These are phyloP conservation scores for Monocercomonoides exilis DNA, from an alignment of 78 protist genomes.

Conservation along the genomic window DNA sequence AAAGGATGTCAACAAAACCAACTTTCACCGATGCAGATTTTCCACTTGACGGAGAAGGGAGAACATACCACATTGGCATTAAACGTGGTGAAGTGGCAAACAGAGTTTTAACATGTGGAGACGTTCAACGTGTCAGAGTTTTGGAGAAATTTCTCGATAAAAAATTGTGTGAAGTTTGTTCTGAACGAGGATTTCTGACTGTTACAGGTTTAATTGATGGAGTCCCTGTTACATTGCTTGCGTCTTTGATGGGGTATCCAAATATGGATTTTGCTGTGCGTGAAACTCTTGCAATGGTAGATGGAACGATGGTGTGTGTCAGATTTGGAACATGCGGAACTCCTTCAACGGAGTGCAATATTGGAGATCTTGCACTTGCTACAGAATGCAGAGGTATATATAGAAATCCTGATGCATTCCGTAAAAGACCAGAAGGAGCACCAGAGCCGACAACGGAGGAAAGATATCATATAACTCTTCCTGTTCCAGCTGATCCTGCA, in stretches of 20 bases:
- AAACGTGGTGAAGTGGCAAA: constrained; percentile 14
- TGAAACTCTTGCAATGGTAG: background rate
- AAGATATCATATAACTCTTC: background rate
- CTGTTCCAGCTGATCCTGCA: background rate
- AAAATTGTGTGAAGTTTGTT: background rate
- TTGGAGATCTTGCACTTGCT: constrained; percentile 9
- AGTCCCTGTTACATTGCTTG: background rate
- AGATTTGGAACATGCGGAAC: constrained; percentile 9
- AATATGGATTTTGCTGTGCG: background rate
- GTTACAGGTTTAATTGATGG: background rate
- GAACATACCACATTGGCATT: background rate
- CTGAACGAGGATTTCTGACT: constrained; percentile 2
- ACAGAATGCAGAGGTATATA: background rate
- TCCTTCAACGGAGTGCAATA: background rate
- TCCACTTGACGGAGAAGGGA: background rate
- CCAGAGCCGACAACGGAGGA: background rate
- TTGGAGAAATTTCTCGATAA: background rate
- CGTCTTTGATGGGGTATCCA: constrained; percentile 18
- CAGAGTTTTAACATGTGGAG: background rate
- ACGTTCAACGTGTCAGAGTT: background rate
- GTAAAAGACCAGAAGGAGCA: background rate
- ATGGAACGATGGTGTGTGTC: background rate
- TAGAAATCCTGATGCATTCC: constrained; percentile 7
- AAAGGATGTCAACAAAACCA: too few species aligned
- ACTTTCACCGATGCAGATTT: background rate